phyloP scores from a whole-genome alignment of 495 filamentous ascomycete species.

The Hypoxylon perforatum region DNA sequence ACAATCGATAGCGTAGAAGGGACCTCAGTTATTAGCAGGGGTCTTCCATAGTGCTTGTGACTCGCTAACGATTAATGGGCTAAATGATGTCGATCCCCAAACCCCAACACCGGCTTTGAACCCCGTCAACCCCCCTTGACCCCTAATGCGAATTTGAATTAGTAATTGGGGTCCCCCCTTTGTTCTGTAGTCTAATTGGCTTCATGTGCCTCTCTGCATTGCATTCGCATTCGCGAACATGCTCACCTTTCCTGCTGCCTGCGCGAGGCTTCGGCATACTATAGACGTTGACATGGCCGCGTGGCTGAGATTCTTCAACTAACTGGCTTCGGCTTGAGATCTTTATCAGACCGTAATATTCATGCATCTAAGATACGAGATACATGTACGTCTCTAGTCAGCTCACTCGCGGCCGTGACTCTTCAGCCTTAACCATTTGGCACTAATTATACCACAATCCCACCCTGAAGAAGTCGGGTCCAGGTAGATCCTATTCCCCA shows the following conservation, averaged over 20 bases:
- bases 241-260: neutral
- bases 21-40: no score
- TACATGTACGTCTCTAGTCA: neutral
- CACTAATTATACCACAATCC: conserved; percentile 14
- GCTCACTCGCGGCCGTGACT: neutral
- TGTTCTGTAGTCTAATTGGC: neutral
- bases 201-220: neutral
- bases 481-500: conserved; percentile 31
- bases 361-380: no score
- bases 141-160: neutral
- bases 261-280: neutral
- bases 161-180: conserved; percentile 1
- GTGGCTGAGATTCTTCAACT: neutral
- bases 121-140: neutral
- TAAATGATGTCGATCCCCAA: neutral
- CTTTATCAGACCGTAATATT: neutral
- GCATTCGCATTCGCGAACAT: neutral
- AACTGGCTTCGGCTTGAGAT: no score
- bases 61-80: no score
- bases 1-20: no score
- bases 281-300: neutral
- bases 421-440: conserved; percentile 23
- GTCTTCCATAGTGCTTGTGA: no score
- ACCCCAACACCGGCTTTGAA: conserved; percentile 1
- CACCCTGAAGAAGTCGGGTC: conserved; percentile 13